phyloP scores from a whole-genome alignment of 768 basidiomycete genomes.

The Suillus subalutaceus region DNA sequence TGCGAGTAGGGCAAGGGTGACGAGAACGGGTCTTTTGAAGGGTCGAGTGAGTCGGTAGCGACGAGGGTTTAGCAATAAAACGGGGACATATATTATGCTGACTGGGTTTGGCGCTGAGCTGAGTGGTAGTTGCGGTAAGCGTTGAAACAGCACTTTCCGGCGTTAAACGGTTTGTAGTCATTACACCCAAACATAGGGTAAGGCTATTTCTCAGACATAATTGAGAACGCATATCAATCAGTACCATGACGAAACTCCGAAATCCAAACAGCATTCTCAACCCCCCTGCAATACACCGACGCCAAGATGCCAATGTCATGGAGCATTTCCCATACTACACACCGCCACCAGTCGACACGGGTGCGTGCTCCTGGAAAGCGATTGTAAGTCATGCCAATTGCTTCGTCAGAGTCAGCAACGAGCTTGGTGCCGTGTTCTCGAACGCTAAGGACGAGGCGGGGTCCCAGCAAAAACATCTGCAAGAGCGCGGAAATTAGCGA shows the following conservation, averaged over 20 bases:
- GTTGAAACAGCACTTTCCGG: too few species aligned
- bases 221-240: neutral
- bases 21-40: too few species aligned
- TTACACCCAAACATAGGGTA: too few species aligned
- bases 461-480: slow-evolving; percentile 3
- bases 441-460: neutral
- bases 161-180: too few species aligned
- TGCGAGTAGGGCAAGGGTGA: too few species aligned
- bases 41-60: too few species aligned
- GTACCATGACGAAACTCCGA: neutral
- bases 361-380: neutral
- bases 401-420: neutral
- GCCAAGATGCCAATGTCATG: neutral
- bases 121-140: too few species aligned
- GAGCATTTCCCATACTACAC: neutral
- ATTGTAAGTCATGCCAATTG: neutral
- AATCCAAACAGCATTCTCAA: neutral
- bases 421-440: neutral
- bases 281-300: neutral
- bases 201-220: neutral
- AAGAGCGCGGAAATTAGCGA: neutral
- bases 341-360: neutral
- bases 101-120: too few species aligned
- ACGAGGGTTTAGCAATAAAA: too few species aligned
- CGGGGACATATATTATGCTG: too few species aligned